Conservation (phyloP, 257 asterid genomes). For the Przewalskia tangutica region DNA sequence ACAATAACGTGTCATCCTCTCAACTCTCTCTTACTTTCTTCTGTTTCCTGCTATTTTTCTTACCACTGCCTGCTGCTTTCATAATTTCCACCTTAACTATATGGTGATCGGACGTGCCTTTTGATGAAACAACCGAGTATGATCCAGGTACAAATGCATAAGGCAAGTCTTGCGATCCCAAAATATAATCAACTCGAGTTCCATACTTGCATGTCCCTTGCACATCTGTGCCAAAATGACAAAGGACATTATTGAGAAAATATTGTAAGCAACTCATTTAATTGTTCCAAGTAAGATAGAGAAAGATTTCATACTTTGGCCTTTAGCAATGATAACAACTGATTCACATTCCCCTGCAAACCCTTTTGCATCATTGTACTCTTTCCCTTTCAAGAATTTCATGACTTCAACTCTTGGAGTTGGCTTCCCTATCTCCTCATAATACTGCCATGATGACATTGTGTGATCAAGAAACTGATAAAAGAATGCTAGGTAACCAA, state of each 20-base stretch:
- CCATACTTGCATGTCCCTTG: constrained; percentile 96
- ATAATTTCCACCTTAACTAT: constrained; percentile 69
- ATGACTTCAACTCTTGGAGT: constrained; percentile 71
- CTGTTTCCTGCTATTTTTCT: constrained; percentile 15
- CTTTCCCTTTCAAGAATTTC: constrained; percentile 54
- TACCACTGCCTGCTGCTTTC: constrained; percentile 23
- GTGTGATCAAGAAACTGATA: neutral
- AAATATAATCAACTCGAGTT: constrained; percentile 76
- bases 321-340: constrained; percentile 82
- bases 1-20: constrained; percentile 30
- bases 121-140: constrained; percentile 75
- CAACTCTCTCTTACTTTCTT: constrained; percentile 28
- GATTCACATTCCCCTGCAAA: constrained; percentile 83
- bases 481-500: neutral
- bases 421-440: constrained; percentile 78
- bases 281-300: neutral
- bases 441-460: constrained; percentile 30
- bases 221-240: constrained; percentile 41
- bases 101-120: constrained; percentile 93
- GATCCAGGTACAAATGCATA: constrained; percentile 77
- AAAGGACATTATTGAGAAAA: neutral
- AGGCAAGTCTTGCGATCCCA: constrained; percentile 40
- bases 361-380: constrained; percentile 60
- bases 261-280: neutral
- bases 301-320: constrained; percentile 55